phyloP scores from a whole-genome alignment of 805 yeast species.

The Saccharomycopsis oosterbeekiorum region DNA sequence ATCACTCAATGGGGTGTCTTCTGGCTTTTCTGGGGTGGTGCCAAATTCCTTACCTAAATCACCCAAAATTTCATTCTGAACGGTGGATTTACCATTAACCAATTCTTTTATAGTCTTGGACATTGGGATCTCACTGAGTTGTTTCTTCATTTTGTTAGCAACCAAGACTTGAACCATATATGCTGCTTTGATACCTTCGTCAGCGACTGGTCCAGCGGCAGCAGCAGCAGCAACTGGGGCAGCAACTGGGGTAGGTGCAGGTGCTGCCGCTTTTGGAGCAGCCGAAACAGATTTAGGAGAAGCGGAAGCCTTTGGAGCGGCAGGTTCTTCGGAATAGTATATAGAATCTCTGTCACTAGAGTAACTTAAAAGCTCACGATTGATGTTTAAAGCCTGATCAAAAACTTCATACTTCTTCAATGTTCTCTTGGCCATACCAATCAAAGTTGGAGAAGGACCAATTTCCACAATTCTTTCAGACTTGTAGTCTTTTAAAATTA shows the following conservation, averaged over 20 bases:
- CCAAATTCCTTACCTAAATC: slow-evolving; percentile 98
- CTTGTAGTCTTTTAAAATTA: slow-evolving; percentile 84
- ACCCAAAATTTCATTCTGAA: slow-evolving; percentile 97
- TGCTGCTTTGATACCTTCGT: slow-evolving; percentile 81
- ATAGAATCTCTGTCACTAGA: slow-evolving; percentile 94
- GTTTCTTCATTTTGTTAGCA: slow-evolving; percentile 91
- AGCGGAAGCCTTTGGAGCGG: slow-evolving; percentile 40
- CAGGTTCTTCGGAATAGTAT: slow-evolving; percentile 57
- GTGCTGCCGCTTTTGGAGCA: slow-evolving; percentile 23
- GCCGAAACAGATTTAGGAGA: slow-evolving; percentile 30
- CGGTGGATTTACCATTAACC: slow-evolving; percentile 97
- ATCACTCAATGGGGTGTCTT: slow-evolving; percentile 93
- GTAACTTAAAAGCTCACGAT: slow-evolving; percentile 92
- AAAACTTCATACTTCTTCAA: slow-evolving; percentile 94
- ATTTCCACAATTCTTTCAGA: slow-evolving; percentile 97
- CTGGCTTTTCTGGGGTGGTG: slow-evolving; percentile 97
- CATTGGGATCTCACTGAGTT: slow-evolving; percentile 76
- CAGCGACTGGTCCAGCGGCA: slow-evolving; percentile 67
- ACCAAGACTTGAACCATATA: slow-evolving; percentile 80
- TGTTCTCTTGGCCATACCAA: slow-evolving; percentile 98
- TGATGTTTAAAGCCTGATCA: slow-evolving; percentile 82
- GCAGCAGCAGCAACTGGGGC: slow-evolving; percentile 25
- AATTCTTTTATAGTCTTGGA: slow-evolving; percentile 91
- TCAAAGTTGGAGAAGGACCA: slow-evolving; percentile 97
- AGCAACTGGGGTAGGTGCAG: slow-evolving; percentile 25